Conservation (phyloP, 805 yeast species). For the Ogataea populi-albae region DNA sequence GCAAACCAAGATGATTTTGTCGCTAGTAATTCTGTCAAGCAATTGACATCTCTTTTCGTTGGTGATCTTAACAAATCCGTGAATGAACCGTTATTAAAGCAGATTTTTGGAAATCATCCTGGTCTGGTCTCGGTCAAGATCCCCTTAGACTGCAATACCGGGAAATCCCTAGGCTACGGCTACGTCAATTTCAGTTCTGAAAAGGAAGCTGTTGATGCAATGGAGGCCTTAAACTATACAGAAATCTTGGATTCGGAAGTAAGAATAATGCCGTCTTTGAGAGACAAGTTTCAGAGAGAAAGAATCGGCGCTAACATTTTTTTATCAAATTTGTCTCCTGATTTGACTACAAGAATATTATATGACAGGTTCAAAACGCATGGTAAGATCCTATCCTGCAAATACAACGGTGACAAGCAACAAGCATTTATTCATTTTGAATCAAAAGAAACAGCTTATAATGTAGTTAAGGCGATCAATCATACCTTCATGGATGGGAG, state of each 20-base stretch:
- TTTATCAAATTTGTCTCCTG: conserved; percentile 42
- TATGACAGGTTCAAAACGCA: conserved; percentile 28
- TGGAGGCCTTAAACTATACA: conserved; percentile 54
- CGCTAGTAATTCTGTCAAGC: conserved; percentile 3
- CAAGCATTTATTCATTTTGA: conserved; percentile 43
- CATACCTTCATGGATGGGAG: conserved; percentile 23
- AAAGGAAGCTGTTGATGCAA: conserved; percentile 53
- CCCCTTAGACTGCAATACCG: conserved; percentile 52
- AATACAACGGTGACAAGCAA: conserved; percentile 22
- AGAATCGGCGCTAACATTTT: conserved; percentile 50
- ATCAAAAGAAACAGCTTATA: conserved; percentile 32
- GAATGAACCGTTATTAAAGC: conserved; percentile 45
- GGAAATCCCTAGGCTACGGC: conserved; percentile 66
- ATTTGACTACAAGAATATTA: conserved; percentile 30
- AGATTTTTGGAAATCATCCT: conserved; percentile 41
- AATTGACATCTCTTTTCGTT: conserved; percentile 46
- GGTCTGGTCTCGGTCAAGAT: conserved; percentile 58
- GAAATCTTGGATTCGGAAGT: conserved; percentile 41
- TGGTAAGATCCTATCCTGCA: conserved; percentile 33
- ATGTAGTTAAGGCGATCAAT: conserved; percentile 33
- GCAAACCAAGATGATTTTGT: background rate
- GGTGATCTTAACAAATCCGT: conserved; percentile 57
- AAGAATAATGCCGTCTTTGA: conserved; percentile 54
- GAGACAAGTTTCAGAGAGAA: conserved; percentile 40
- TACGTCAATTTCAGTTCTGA: conserved; percentile 58